Evolutionary conservation across 2,329 filamentous ascomycete genomes (phyloP).

Genomic region (Graphilbum fragrans): DNA sequence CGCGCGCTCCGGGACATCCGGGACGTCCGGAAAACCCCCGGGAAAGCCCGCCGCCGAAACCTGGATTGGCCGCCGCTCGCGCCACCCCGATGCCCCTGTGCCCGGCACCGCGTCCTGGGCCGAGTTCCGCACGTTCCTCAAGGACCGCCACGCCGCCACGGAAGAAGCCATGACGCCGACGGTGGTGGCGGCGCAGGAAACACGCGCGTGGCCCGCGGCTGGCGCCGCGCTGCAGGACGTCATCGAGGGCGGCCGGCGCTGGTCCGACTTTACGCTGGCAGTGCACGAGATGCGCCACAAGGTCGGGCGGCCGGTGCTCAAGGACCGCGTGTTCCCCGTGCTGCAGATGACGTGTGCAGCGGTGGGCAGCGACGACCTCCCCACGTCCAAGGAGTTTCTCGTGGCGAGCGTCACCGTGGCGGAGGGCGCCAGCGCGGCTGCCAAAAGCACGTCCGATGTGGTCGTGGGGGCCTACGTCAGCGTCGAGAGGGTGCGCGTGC

Average conservation of each 20-base stretch:
- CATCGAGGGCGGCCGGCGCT: conserved; percentile 11
- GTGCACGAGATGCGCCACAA: conserved; percentile 56
- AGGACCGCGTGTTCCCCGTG: conserved; percentile 54
- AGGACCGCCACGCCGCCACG: conserved; percentile 41
- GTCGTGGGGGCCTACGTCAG: conserved; percentile 51
- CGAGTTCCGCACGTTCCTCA: conserved; percentile 50
- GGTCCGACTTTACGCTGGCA: conserved; percentile 34
- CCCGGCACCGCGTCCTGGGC: conserved; percentile 46
- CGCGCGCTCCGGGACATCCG: conserved; percentile 8
- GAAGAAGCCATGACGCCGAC: conserved; percentile 48
- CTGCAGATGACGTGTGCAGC: conserved; percentile 45
- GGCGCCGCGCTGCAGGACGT: conserved; percentile 25
- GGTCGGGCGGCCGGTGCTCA: conserved; percentile 43
- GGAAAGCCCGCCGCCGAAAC: conserved; percentile 29
- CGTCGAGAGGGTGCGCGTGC: conserved; percentile 46
- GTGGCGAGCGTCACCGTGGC: conserved; percentile 44
- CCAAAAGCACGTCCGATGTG: conserved; percentile 20
- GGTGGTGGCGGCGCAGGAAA: conserved; percentile 33
- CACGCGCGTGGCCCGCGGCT: conserved; percentile 30
- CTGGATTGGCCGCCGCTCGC: conserved; percentile 53
- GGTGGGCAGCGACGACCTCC: conserved; percentile 16
- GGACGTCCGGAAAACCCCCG: conserved; percentile 7
- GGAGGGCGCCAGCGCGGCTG: conserved; percentile 19
- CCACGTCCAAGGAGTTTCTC: conserved; percentile 29
- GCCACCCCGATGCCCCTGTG: conserved; percentile 40